Conservation (phyloP, 2,329 filamentous ascomycete species). For the Aspergillus jensenii region DNA sequence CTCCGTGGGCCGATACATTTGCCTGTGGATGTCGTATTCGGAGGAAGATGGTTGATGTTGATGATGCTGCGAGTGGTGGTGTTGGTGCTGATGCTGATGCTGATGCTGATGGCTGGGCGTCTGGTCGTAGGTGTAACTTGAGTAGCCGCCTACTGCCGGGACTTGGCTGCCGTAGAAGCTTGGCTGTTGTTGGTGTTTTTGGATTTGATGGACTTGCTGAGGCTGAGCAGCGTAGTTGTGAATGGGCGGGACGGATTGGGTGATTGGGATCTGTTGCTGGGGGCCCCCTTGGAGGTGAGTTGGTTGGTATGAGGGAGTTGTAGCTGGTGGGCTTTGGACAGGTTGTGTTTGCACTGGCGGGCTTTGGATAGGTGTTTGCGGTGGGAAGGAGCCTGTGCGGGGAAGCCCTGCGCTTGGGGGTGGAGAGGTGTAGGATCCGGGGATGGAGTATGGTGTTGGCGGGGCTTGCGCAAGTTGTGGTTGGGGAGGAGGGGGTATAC, state of each 20-base stretch:
- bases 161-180: slow-evolving; percentile 12
- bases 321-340: slow-evolving; percentile 24
- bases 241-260: slow-evolving; percentile 35
- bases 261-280: slow-evolving; percentile 18
- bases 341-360: slow-evolving; percentile 23
- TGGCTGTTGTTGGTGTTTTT: slow-evolving; percentile 8
- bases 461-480: slow-evolving; percentile 21
- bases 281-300: slow-evolving; percentile 19
- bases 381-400: slow-evolving; percentile 26
- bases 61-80: neutral
- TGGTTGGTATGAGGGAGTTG: slow-evolving; percentile 30
- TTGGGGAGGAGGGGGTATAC: slow-evolving; percentile 16
- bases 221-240: slow-evolving; percentile 30
- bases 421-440: slow-evolving; percentile 34
- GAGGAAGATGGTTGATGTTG: slow-evolving; percentile 17
- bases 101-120: slow-evolving; percentile 21
- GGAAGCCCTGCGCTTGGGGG: slow-evolving; percentile 36
- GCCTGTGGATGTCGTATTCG: slow-evolving; percentile 47
- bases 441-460: slow-evolving; percentile 23
- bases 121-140: slow-evolving; percentile 44
- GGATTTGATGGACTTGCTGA: slow-evolving; percentile 15
- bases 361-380: slow-evolving; percentile 25
- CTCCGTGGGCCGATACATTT: slow-evolving; percentile 48
- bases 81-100: neutral
- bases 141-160: slow-evolving; percentile 39